phyloP scores from a whole-genome alignment of 2,329 filamentous ascomycete species.

The Tolypocladium album region DNA sequence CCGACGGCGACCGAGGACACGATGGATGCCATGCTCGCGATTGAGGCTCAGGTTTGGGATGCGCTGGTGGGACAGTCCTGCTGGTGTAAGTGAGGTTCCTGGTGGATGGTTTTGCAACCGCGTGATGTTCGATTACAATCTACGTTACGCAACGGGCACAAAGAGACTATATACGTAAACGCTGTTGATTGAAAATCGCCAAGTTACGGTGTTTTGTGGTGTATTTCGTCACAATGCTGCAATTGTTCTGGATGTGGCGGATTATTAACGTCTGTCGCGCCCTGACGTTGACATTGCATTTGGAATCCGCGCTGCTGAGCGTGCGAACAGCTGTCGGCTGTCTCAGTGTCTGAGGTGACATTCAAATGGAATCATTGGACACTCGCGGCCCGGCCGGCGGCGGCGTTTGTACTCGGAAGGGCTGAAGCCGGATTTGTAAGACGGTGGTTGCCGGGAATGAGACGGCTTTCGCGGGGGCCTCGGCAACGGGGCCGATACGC shows the following conservation, averaged over 20 bases:
- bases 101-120: background rate
- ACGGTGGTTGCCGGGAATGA: background rate
- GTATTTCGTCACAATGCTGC: background rate
- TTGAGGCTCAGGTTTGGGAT: background rate
- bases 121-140: background rate
- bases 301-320: background rate
- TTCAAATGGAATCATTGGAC: background rate
- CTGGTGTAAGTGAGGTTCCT: background rate
- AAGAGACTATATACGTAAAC: background rate
- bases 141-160: background rate
- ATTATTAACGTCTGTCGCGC: background rate
- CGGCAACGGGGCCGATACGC: background rate
- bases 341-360: no score
- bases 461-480: background rate
- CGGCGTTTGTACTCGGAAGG: background rate
- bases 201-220: background rate
- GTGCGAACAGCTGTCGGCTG: background rate
- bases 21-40: background rate
- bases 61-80: background rate
- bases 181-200: background rate
- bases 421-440: background rate
- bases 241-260: background rate
- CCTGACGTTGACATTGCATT: background rate
- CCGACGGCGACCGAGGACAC: conserved; percentile 13
- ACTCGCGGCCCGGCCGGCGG: background rate